Percentiles rank a stretch among this genome's conserved stretches.
These are phyloP conservation scores for Prunus yedoensis DNA, from an alignment of 331 rosid species.

Conservation along the genomic window DNA sequence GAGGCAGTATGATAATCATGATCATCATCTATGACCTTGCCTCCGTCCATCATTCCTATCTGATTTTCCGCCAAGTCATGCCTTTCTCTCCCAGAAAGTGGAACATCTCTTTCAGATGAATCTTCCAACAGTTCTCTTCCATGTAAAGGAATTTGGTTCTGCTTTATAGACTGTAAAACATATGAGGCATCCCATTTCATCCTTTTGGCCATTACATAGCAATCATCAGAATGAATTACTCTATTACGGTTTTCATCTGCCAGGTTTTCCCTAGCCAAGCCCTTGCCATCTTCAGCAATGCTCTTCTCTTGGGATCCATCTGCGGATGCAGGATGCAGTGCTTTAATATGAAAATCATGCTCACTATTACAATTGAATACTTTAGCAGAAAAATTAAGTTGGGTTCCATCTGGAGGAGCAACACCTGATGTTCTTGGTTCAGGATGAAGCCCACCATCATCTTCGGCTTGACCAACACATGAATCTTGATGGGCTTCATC, in stretches of 20 bases:
- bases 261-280: slow-evolving; percentile 20
- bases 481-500: slow-evolving; percentile 24
- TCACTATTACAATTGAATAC: slow-evolving; percentile 22
- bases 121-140: slow-evolving; percentile 33
- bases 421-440: slow-evolving; percentile 27
- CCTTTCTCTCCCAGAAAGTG: slow-evolving; percentile 21
- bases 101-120: slow-evolving; percentile 28
- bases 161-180: slow-evolving; percentile 25
- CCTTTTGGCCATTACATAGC: slow-evolving; percentile 34
- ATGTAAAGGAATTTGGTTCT: slow-evolving; percentile 31
- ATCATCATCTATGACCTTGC: slow-evolving; percentile 26
- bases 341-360: slow-evolving; percentile 30
- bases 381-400: slow-evolving; percentile 11
- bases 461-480: slow-evolving; percentile 21
- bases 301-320: slow-evolving; percentile 24
- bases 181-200: slow-evolving; percentile 30
- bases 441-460: slow-evolving; percentile 14
- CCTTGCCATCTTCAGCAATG: slow-evolving; percentile 31
- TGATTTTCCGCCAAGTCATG: slow-evolving; percentile 25
- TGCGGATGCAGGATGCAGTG: slow-evolving; percentile 17
- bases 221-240: slow-evolving; percentile 30
- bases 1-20: slow-evolving; percentile 20
- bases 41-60: slow-evolving; percentile 23
- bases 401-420: slow-evolving; percentile 17
- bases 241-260: slow-evolving; percentile 27